These are phyloP conservation scores for Baorangia bicolor DNA, from an alignment of 768 basidiomycete species.

Conservation along the genomic window DNA sequence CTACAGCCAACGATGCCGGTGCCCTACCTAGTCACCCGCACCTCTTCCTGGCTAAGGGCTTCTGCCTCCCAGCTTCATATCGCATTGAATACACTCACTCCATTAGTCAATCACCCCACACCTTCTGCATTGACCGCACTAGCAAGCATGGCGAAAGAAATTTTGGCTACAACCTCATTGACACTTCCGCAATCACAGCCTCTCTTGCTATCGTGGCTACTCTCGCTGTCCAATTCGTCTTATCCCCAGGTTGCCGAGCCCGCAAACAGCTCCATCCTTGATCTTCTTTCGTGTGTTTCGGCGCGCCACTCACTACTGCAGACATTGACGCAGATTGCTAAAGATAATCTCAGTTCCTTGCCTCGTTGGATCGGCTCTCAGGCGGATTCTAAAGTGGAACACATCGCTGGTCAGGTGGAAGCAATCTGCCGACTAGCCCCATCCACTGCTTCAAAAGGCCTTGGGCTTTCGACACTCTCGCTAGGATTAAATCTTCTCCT, in stretches of 20 bases:
- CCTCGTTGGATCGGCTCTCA: slow-evolving; percentile 70
- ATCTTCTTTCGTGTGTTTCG: slow-evolving; percentile 45
- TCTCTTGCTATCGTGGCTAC: slow-evolving; percentile 67
- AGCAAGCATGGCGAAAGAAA: slow-evolving; percentile 47
- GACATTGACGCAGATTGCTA: slow-evolving; percentile 59
- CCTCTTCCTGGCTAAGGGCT: slow-evolving; percentile 75
- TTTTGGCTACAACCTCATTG: slow-evolving; percentile 55
- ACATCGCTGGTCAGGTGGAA: slow-evolving; percentile 64
- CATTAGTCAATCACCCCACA: slow-evolving; percentile 70
- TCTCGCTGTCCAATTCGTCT: slow-evolving; percentile 65
- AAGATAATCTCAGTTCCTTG: slow-evolving; percentile 63
- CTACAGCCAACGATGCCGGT: slow-evolving; percentile 26
- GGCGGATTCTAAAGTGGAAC: slow-evolving; percentile 72
- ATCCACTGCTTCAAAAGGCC: slow-evolving; percentile 14
- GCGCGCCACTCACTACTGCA: slow-evolving; percentile 49
- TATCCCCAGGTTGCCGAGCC: slow-evolving; percentile 50
- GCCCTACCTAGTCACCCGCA: slow-evolving; percentile 56
- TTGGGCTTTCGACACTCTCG: slow-evolving; percentile 44
- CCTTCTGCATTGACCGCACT: slow-evolving; percentile 62
- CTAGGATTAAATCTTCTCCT: slow-evolving; percentile 60
- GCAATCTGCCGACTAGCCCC: slow-evolving; percentile 59
- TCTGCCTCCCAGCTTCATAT: slow-evolving; percentile 83
- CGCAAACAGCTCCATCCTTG: slow-evolving; percentile 47
- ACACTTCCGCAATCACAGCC: slow-evolving; percentile 69
- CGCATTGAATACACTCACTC: slow-evolving; percentile 73